phyloP scores from a whole-genome alignment of 768 basidiomycete genomes.

The Tricholomella constricta region DNA sequence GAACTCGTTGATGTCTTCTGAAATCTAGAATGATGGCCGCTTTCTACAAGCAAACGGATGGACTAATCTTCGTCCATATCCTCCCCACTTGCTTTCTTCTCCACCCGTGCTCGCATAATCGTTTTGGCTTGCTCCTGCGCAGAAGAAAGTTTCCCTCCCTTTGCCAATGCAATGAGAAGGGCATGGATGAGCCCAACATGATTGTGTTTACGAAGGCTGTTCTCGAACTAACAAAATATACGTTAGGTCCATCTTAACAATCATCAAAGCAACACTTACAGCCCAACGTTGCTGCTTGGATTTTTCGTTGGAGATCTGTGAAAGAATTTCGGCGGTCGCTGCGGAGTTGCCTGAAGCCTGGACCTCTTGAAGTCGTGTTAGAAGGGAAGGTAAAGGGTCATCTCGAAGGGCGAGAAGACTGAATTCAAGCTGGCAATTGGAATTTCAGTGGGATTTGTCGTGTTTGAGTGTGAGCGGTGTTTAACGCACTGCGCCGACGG shows the following conservation, averaged over 20 bases:
- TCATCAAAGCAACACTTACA: slow-evolving; percentile 47
- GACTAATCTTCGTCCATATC: slow-evolving; percentile 49
- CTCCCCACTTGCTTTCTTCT: slow-evolving; percentile 44
- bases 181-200: slow-evolving; percentile 82
- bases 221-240: slow-evolving; percentile 65
- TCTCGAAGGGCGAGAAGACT: slow-evolving; percentile 86
- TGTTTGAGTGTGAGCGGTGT: not conserved
- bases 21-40: too few species aligned
- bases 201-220: slow-evolving; percentile 84
- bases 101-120: slow-evolving; percentile 47
- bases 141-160: slow-evolving; percentile 59
- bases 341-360: slow-evolving; percentile 44
- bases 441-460: slow-evolving; percentile 10
- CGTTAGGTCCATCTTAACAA: not conserved
- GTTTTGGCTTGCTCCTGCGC: slow-evolving; percentile 49
- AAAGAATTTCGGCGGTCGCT: slow-evolving; percentile 53
- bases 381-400: slow-evolving; percentile 73
- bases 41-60: not conserved
- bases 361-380: slow-evolving; percentile 53
- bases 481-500: slow-evolving; percentile 75
- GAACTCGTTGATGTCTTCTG: too few species aligned
- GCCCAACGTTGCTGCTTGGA: slow-evolving; percentile 81
- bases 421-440: slow-evolving; percentile 72
- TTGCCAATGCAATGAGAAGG: slow-evolving; percentile 72
- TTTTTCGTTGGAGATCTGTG: slow-evolving; percentile 65